Evolutionary conservation across 805 yeast genomes (phyloP), one percentile per base, ranked within the genome.

Genomic region (Sugiyamaella boreocaroliniensis): DNA sequence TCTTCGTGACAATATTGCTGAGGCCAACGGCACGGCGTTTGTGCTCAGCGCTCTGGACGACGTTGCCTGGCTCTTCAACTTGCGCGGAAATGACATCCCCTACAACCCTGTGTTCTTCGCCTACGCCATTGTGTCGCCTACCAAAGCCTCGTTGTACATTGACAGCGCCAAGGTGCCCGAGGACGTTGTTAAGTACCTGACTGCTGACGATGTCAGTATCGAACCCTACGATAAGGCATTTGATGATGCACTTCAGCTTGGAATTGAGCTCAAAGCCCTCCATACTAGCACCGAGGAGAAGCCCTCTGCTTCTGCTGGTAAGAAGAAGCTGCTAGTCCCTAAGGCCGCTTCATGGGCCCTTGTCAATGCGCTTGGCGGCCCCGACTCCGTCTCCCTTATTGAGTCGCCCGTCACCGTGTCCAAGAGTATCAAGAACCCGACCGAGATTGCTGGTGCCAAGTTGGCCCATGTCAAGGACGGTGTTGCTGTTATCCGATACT

Each of bases 21-120:
- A 41, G 54, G 65, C 45, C 54, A 65, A 32, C 63, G 78, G 52
- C 58, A 67, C 57, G 8, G 77, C 80, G 1, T 73, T 87, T 45
- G 71, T 89, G 12, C 73, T 87, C 2, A 75, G 82, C n/a, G 82
- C 89, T 1, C 69, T 90, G 49, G 97, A 92, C 70, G 96, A 90
- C 60, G 80, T 89, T 56, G 93, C 96, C 7, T 90, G 97, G 97
- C 70, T 89, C 43, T 77, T 89, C 64, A 92, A 92, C 64, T 70
- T 92, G 52, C 80, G 99, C 58, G 87, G 90, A 4, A 78, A 76
- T 19, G 98, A 92, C 66, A 83, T 92, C 54, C 83, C 83, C 4
- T 92, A 77, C 65, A 84, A 85, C 62, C 97, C 98, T 0, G 92
- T 89, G 1, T 93, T 92, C 66, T 89, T 82, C 68, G 74, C 90